Conservation (phyloP, 2,329 filamentous ascomycete genomes). For the Diaporthe sp. region DNA sequence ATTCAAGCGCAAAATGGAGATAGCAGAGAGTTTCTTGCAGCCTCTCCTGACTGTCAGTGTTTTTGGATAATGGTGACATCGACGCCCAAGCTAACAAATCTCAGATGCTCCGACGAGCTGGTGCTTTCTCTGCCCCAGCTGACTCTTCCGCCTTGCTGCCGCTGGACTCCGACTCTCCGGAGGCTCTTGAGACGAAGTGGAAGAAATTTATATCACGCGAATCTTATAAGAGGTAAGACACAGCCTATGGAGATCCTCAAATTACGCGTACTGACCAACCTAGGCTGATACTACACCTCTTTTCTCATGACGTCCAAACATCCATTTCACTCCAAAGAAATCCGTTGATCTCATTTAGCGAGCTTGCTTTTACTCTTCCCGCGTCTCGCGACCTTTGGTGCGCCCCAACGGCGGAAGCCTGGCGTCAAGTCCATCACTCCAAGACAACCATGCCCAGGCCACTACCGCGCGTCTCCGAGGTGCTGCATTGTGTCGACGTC, state of each 20-base stretch:
- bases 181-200: conserved; percentile 46
- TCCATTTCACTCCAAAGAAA: conserved; percentile 46
- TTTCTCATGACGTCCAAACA: conserved; percentile 46
- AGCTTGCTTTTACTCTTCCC: conserved; percentile 46
- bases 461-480: conserved; percentile 45
- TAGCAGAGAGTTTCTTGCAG: conserved; percentile 69
- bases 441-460: conserved; percentile 42
- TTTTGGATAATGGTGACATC: no score
- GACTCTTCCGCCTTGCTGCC: conserved; percentile 44
- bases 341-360: conserved; percentile 45
- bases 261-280: background rate
- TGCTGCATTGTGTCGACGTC: conserved; percentile 43
- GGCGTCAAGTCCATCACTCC: conserved; percentile 45
- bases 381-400: conserved; percentile 47
- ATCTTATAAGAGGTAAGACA: conserved; percentile 46
- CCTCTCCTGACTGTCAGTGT: conserved; percentile 60
- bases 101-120: conserved; percentile 65
- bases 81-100: conserved; percentile 31
- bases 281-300: conserved; percentile 46
- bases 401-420: conserved; percentile 45
- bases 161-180: conserved; percentile 42
- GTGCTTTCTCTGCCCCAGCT: conserved; percentile 45
- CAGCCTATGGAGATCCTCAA: background rate
- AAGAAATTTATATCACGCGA: conserved; percentile 46
- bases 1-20: conserved; percentile 70